Conservation (phyloP, 2,329 filamentous ascomycete genomes). For the Colletotrichum navitas region DNA sequence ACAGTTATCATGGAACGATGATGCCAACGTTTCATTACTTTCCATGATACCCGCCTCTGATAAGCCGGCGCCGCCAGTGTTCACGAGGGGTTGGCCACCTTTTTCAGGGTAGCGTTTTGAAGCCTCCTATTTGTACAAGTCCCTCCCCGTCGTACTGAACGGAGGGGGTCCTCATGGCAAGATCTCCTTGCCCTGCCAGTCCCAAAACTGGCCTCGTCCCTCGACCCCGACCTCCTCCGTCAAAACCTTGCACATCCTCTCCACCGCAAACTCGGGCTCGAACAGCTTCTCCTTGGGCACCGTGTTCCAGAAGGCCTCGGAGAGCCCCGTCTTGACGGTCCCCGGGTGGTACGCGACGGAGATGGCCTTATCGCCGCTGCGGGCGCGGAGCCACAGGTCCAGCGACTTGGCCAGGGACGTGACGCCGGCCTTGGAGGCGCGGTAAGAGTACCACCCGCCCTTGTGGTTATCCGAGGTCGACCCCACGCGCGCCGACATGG, state of each 20-base stretch:
- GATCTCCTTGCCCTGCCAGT: constrained; percentile 76
- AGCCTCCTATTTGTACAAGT: background rate
- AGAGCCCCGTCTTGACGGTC: constrained; percentile 82
- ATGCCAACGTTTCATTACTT: background rate
- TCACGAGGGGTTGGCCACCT: background rate
- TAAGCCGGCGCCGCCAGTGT: background rate
- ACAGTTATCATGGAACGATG: constrained; percentile 21
- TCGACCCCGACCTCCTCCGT: constrained; percentile 59
- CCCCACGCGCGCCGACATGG: constrained; percentile 83
- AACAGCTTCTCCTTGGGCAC: constrained; percentile 74
- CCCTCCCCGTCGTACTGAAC: background rate
- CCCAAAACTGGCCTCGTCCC: constrained; percentile 75
- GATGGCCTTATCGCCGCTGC: constrained; percentile 72
- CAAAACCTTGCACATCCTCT: constrained; percentile 72
- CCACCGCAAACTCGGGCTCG: constrained; percentile 73
- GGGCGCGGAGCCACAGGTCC: constrained; percentile 73
- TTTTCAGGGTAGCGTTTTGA: too few relatives aligned
- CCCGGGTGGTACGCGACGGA: constrained; percentile 82
- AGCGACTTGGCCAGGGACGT: constrained; percentile 79
- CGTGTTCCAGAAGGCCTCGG: constrained; percentile 77
- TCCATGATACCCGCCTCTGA: background rate
- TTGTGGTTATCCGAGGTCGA: constrained; percentile 77
- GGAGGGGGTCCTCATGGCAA: constrained; percentile 58
- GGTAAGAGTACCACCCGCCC: constrained; percentile 87
- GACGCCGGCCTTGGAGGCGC: constrained; percentile 80